Percentiles rank a stretch among this genome's conserved stretches.
phyloP scores from a whole-genome alignment of 2,329 filamentous ascomycete genomes.

The Scedosporium dehoogii region DNA sequence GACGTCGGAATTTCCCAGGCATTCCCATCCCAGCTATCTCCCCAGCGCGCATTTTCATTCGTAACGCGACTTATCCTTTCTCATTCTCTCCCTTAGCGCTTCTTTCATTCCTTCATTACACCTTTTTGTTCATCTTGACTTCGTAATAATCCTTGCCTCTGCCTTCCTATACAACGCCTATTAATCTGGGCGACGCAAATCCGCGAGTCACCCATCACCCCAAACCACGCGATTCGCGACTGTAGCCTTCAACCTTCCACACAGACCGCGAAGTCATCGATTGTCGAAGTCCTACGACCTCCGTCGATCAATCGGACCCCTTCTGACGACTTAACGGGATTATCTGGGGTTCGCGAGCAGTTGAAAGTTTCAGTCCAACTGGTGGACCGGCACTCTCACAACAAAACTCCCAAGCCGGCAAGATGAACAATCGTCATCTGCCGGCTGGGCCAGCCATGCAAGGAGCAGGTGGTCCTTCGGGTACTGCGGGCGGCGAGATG shows the following conservation, averaged over 20 bases:
- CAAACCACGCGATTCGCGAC: neutral
- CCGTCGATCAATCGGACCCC: neutral
- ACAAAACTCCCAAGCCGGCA: slow-evolving; percentile 51
- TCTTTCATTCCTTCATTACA: slow-evolving; percentile 5
- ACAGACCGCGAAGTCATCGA: neutral
- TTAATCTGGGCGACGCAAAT: neutral
- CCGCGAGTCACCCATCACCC: neutral
- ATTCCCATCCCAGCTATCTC: neutral
- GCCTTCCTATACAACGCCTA: neutral
- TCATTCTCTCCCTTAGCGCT: neutral
- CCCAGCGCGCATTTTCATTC: slow-evolving; percentile 1
- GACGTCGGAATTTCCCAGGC: neutral
- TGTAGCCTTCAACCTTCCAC: neutral
- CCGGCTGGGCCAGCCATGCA: slow-evolving; percentile 62
- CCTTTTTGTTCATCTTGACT: neutral
- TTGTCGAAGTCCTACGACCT: neutral
- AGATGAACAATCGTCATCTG: slow-evolving; percentile 70
- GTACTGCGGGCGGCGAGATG: slow-evolving; percentile 16
- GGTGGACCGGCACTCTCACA: slow-evolving; percentile 10
- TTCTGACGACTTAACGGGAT: neutral
- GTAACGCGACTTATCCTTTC: slow-evolving; percentile 1
- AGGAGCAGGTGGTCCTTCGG: slow-evolving; percentile 29
- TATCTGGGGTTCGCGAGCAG: neutral
- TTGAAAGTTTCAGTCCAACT: slow-evolving; percentile 4
- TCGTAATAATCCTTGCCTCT: neutral